Conservation (phyloP, 177 flowering plant genomes). For the Vitis hybrid region DNA sequence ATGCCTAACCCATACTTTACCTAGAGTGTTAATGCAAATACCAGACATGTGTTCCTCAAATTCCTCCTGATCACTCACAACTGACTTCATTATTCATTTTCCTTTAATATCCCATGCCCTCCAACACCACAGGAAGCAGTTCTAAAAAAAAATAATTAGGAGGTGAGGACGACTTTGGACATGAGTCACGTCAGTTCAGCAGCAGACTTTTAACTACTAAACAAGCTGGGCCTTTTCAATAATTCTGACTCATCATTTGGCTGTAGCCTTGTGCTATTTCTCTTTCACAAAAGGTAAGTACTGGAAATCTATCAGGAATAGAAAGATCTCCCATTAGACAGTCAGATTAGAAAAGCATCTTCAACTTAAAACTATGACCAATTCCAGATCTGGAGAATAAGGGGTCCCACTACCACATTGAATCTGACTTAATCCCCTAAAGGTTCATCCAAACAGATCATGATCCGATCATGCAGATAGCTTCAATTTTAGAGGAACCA, state of each 20-base stretch:
- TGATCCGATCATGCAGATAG: neutral
- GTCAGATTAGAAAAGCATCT: constrained; percentile 25
- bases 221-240: constrained; percentile 1
- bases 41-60: too few species aligned
- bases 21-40: too few species aligned
- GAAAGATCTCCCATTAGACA: constrained; percentile 21
- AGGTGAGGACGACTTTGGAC: neutral
- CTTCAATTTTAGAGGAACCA: too few species aligned
- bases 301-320: constrained; percentile 19
- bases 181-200: neutral
- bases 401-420: constrained; percentile 24
- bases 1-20: too few species aligned
- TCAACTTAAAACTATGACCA: constrained; percentile 20
- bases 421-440: constrained; percentile 7
- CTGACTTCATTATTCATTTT: neutral
- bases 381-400: constrained; percentile 31
- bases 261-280: constrained; percentile 1
- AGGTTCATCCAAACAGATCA: constrained; percentile 1
- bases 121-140: too few species aligned
- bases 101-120: too few species aligned
- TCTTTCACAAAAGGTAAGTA: constrained; percentile 13
- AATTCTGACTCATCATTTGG: constrained; percentile 3
- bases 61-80: too few species aligned
- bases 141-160: neutral
- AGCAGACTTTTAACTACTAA: constrained; percentile 1